phyloP scores from a whole-genome alignment of 2,329 filamentous ascomycete species.

The Penicillium sclerotigenum region DNA sequence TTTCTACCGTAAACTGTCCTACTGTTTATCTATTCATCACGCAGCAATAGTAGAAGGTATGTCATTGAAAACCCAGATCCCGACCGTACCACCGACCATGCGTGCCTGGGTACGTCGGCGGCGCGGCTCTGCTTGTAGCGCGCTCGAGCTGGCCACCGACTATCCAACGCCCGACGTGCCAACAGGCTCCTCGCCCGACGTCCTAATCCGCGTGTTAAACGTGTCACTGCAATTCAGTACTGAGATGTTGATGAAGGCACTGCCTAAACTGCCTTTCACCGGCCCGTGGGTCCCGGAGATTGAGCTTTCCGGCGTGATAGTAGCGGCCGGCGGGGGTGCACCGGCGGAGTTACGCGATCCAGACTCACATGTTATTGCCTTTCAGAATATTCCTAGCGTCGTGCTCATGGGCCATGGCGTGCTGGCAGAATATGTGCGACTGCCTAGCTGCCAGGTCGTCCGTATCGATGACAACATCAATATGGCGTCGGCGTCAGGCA shows the following conservation, averaged over 20 bases:
- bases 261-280: slow-evolving; percentile 13
- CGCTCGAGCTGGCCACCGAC: slow-evolving; percentile 4
- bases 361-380: slow-evolving; percentile 14
- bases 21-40: neutral
- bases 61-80: neutral
- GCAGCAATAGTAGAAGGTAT: neutral
- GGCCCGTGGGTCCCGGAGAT: slow-evolving; percentile 15
- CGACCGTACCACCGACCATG: slow-evolving; percentile 3
- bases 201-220: slow-evolving; percentile 20
- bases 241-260: slow-evolving; percentile 4
- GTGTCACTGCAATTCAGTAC: slow-evolving; percentile 16
- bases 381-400: slow-evolving; percentile 2
- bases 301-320: slow-evolving; percentile 18
- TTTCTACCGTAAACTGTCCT: neutral
- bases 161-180: slow-evolving; percentile 11
- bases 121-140: neutral
- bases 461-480: slow-evolving; percentile 5
- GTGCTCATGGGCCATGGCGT: slow-evolving; percentile 9
- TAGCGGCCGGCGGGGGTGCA: slow-evolving; percentile 11
- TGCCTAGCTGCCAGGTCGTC: slow-evolving; percentile 5
- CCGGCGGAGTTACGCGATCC: slow-evolving; percentile 13
- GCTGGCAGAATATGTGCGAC: slow-evolving; percentile 12
- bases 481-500: slow-evolving; percentile 16
- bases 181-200: slow-evolving; percentile 10
- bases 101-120: slow-evolving; percentile 11